Evolutionary conservation across 805 yeast species (phyloP), one percentile per base, ranked within the genome.

Genomic region (Saccharomyces eubayanus): DNA sequence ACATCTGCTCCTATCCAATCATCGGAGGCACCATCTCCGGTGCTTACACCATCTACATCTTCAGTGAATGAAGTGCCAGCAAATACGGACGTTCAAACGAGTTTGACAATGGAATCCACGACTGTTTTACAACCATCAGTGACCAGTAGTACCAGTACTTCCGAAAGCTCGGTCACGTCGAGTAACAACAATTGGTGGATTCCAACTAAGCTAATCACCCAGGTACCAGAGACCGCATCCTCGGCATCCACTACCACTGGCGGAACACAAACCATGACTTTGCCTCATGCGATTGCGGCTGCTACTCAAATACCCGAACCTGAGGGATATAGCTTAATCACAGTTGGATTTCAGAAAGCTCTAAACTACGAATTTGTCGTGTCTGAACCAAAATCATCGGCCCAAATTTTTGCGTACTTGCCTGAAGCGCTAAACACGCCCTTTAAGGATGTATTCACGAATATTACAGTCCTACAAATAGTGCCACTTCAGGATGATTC

Each of bases 361-460:
- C 80, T 90, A 70, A 90, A 89, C 70, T 92, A 91, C 71, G 88
- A 89, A 62, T 90, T 90, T 60, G 88, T 94, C 59, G 94, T 81
- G 57, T 85, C 76, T 59, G 83, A 90, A 63, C 88, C 96, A 57
- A 87, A 77, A 66, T 89, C 99, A 58, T 87, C 96, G 59, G 87
- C 82, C 40, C 95, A 85, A 46, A 77, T 74, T 27, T 72, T 67
- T 60, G 83, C 77, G 63, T 90, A 84, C 69, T 77, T 94, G 63
- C 97, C 98, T n/a, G 70, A 70, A 41, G 87, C 85, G 12, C 73
- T 92, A 54, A 71, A 75, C 1, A 78, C 71, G 62, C 91, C 96
- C 53, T 84, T 89, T 61, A 66, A 72, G 14, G 62, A 67, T 28
- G 24, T 20, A 10, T 36, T 36, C 43, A 36, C 73, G 29, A 80